Base-by-base conservation (phyloP, 495 filamentous ascomycete genomes). In the Aspergillus hancockii region DNA sequence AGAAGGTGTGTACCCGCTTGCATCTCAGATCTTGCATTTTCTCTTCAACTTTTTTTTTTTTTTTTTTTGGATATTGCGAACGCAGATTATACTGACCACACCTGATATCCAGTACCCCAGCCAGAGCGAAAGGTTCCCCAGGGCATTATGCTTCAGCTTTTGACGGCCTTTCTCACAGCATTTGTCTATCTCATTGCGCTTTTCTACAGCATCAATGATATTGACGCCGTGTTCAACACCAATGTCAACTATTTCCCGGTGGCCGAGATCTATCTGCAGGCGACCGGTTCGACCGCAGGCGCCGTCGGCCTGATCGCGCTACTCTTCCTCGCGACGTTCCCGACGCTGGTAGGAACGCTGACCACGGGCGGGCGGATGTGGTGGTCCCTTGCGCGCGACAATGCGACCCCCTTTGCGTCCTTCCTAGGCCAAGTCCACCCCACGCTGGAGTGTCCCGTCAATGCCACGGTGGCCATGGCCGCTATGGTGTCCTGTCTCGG, bases 331-430 rank as follows among this genome's bases (percentile, higher is more conserved):
- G 83, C 85, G 1, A 85, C 85, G 13, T 62, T 88, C 55, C 77
- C 86, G 54, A 85, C 84, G 57, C 75, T 79, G 25, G 74, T 90
- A 49, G 91, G 89, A 12, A 88, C 85, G 28, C 85, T 88, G 40
- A 77, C 92, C 55, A 93, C 90, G 22, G 84, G 85, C 49, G 88
- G 90, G 14, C 86, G 91, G 18, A 88, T 86, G n/a, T 85, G 89
- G 62, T 96, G 91, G 91, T 86, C 90, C 2, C 81, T 96, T 13
- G 84, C 89, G 32, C 86, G 91, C 36, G 91, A 96, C 68, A 79
- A 85, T n/a, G 80, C 79, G 8, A 80, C 78, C 8, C 80, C 79
- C 0, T 82, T 78, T 67, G 54, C 69, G 8, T 54, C 60, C 14
- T 77, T 70, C 68, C 62, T 80, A 10, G 69, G 72, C 21, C 70